Conservation (phyloP, 495 filamentous ascomycete genomes). For the Evansstolkia leycettana region DNA sequence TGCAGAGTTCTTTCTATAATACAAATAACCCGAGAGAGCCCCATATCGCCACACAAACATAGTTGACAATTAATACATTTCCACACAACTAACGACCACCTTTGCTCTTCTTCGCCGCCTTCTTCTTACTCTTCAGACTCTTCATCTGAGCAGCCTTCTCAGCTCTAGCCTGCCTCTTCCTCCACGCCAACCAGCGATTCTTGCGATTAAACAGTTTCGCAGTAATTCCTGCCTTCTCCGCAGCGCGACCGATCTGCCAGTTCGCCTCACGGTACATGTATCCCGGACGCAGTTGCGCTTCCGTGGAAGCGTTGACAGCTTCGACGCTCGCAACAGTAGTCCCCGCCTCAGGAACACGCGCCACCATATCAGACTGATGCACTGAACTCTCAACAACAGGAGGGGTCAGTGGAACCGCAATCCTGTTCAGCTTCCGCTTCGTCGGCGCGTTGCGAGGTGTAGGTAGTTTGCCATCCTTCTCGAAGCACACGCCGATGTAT, state of each 20-base stretch:
- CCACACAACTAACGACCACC: conserved; percentile 16
- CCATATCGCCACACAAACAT: conserved; percentile 22
- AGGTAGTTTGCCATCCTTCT: conserved; percentile 58
- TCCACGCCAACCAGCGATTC: conserved; percentile 52
- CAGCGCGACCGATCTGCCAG: conserved; percentile 66
- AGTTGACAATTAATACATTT: conserved; percentile 4
- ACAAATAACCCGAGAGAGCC: conserved; percentile 20
- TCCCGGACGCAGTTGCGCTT: conserved; percentile 46
- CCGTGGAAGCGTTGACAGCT: conserved; percentile 22
- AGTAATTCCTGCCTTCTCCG: conserved; percentile 44
- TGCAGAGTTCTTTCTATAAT: conserved; percentile 23
- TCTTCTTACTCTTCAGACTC: conserved; percentile 43
- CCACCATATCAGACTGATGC: conserved; percentile 23
- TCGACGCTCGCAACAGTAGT: conserved; percentile 21
- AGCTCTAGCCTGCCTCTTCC: conserved; percentile 40
- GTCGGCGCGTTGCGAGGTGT: conserved; percentile 51
- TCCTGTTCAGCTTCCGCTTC: conserved; percentile 58
- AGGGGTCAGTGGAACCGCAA: conserved; percentile 32
- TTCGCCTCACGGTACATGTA: conserved; percentile 78
- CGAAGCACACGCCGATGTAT: conserved; percentile 86
- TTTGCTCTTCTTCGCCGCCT: conserved; percentile 30
- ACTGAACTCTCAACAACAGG: conserved; percentile 9
- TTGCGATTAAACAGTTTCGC: conserved; percentile 39
- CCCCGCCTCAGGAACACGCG: conserved; percentile 8
- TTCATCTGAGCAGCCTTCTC: conserved; percentile 44